phyloP scores from a whole-genome alignment of 257 asterid species.

The Salvia miltiorrhiza region DNA sequence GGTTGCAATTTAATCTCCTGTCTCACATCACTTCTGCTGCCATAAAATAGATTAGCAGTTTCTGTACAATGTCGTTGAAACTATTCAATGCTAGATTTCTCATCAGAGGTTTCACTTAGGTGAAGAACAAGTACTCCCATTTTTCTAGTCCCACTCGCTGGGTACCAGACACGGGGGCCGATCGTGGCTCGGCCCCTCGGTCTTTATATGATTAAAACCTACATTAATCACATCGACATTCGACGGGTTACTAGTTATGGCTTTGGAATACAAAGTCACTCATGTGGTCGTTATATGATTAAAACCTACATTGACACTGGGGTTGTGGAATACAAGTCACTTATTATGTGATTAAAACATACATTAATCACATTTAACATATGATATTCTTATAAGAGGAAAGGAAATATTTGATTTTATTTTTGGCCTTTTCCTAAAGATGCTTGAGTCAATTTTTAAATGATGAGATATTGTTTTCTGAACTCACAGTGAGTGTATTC shows the following conservation, averaged over 20 bases:
- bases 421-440: conserved; percentile 19
- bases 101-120: conserved; percentile 4
- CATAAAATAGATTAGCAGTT: conserved; percentile 29
- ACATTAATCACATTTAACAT: no score
- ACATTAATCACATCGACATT: not conserved
- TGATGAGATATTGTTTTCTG: conserved; percentile 16
- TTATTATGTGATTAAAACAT: no score
- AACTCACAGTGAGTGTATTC: conserved; percentile 15
- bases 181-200: not conserved
- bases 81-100: conserved; percentile 33
- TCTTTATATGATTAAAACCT: not conserved
- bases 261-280: no score
- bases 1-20: conserved; percentile 38
- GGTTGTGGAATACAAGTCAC: no score
- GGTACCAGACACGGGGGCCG: not conserved
- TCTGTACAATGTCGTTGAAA: conserved; percentile 43
- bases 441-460: not conserved
- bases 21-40: conserved; percentile 33
- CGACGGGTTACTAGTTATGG: not conserved
- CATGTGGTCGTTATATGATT: not conserved
- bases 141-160: not conserved
- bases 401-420: not conserved
- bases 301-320: not conserved
- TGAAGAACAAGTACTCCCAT: not conserved
- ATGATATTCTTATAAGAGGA: no score